phyloP scores from a whole-genome alignment of 1,139 yeast species.

The Yamadazyma taylorii region DNA sequence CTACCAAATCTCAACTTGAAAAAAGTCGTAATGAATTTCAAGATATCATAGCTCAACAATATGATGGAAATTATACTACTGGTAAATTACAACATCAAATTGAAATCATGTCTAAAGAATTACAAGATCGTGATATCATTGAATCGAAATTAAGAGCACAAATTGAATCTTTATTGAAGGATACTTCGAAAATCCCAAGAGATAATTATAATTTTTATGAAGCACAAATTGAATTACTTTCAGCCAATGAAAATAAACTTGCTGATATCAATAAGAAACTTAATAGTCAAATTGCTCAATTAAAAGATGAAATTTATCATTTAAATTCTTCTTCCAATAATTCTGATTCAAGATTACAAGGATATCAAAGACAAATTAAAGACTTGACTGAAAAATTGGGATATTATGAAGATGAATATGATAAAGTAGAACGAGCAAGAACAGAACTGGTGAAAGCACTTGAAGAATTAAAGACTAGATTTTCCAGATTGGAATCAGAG shows the following conservation, averaged over 20 bases:
- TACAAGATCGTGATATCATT: conserved; percentile 23
- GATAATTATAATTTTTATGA: conserved; percentile 15
- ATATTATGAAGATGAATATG: conserved; percentile 30
- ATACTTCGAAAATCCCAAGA: conserved; percentile 11
- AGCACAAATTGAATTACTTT: conserved; percentile 22
- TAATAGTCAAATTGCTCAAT: conserved; percentile 19
- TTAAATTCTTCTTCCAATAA: conserved; percentile 16
- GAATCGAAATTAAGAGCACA: conserved; percentile 24
- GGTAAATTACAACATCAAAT: conserved; percentile 15
- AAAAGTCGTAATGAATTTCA: conserved; percentile 10
- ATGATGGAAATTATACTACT: conserved; percentile 7
- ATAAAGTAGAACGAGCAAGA: conserved; percentile 20
- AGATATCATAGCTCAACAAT: conserved; percentile 5
- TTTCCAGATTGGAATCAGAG: conserved; percentile 12
- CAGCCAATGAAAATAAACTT: conserved; percentile 18
- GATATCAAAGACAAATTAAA: conserved; percentile 17
- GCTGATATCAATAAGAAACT: conserved; percentile 19
- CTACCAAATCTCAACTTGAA: conserved; percentile 8
- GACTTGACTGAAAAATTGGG: conserved; percentile 26
- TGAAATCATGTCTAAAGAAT: conserved; percentile 19
- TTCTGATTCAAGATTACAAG: conserved; percentile 9
- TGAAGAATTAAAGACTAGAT: conserved; percentile 12
- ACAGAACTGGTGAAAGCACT: conserved; percentile 19
- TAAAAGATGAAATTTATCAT: conserved; percentile 22
- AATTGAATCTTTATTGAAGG: conserved; percentile 23